These are phyloP conservation scores for Penicillium alfredii DNA, from an alignment of 495 filamentous ascomycete species.

Conservation along the genomic window DNA sequence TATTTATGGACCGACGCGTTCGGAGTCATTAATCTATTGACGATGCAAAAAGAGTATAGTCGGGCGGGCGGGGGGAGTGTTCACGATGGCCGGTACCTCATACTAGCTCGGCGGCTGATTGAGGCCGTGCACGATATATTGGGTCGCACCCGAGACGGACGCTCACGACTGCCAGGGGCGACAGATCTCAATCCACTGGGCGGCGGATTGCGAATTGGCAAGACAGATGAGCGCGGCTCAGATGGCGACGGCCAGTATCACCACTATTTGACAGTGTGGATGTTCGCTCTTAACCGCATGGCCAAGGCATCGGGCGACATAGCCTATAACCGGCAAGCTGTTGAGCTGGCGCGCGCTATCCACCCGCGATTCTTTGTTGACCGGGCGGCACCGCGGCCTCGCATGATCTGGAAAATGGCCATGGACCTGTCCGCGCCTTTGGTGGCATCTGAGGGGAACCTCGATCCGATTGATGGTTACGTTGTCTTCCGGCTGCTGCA, in stretches of 20 bases:
- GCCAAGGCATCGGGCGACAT: slow-evolving; percentile 45
- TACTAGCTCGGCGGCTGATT: slow-evolving; percentile 47
- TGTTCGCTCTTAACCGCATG: slow-evolving; percentile 62
- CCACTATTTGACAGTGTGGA: slow-evolving; percentile 65
- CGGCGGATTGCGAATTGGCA: slow-evolving; percentile 61
- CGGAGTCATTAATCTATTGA: slow-evolving; percentile 62
- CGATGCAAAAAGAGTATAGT: slow-evolving; percentile 43
- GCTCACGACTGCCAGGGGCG: slow-evolving; percentile 45
- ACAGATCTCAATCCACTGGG: slow-evolving; percentile 49
- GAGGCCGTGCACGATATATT: slow-evolving; percentile 51
- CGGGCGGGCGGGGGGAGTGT: neutral
- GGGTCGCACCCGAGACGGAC: slow-evolving; percentile 49
- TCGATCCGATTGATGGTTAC: slow-evolving; percentile 58
- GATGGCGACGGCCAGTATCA: slow-evolving; percentile 65
- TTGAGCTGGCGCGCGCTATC: slow-evolving; percentile 53
- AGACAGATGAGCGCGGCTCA: slow-evolving; percentile 42
- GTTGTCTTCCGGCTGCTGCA: slow-evolving; percentile 52
- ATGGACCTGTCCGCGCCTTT: slow-evolving; percentile 45
- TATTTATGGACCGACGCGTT: slow-evolving; percentile 68
- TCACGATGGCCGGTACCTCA: slow-evolving; percentile 39
- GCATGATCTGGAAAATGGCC: slow-evolving; percentile 62
- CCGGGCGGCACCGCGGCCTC: slow-evolving; percentile 22
- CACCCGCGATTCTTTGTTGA: slow-evolving; percentile 52
- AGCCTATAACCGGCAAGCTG: slow-evolving; percentile 48
- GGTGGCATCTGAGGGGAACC: slow-evolving; percentile 51